Evolutionary conservation across 345 rosid genomes (phyloP), one percentile per base, ranked within the genome.

Genomic region (Limnanthes douglasii): DNA sequence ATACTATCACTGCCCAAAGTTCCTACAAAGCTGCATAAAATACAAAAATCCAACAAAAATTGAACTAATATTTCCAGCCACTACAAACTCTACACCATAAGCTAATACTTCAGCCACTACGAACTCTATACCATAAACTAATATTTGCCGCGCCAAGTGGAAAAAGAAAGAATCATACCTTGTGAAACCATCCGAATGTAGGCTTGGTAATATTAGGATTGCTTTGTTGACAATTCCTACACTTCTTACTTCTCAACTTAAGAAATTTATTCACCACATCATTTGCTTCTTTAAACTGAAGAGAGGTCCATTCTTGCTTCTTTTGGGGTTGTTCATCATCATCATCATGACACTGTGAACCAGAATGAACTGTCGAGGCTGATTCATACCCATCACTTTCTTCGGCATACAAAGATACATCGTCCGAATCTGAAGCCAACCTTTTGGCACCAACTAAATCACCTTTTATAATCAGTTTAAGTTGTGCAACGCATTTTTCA

Each of bases 401-500:
- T 37, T 68, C 78, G 19, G 57, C 43, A 30, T 40, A 21, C 11
- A 41, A 50, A 13, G 51, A 46, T 41, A 53, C 65, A 43, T 18
- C 34, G 15, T 39, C 21, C 3, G 41, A 54, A 15, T 29, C 46
- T 43, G 62, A 48, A 39, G 51, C 66, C 47, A 78, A 57, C 38
- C 52, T 61, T 60, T 73, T 82, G 28, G 97, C 85, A 15, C 69
- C 73, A 40, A 62, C 60, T 32, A 82, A 53, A 65, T 86, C 86
- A 30, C 93, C 95, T 61, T 76, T 75, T 21, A 57, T 52, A 46
- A 86, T 75, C 48, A 71, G 78, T 66, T 65, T 64, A 72, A 86
- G 48, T 64, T 73, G 70, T 34, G 69, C 22, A 40, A 70, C 64
- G 45, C 65, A 64, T 48, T 45, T 63, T 39, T 53, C 60, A 51